A percentile compares a stretch with the other conserved stretches of the same genome.
These are phyloP conservation scores for Rhizopogon vesiculosus DNA, from an alignment of 768 basidiomycete genomes.

Conservation along the genomic window DNA sequence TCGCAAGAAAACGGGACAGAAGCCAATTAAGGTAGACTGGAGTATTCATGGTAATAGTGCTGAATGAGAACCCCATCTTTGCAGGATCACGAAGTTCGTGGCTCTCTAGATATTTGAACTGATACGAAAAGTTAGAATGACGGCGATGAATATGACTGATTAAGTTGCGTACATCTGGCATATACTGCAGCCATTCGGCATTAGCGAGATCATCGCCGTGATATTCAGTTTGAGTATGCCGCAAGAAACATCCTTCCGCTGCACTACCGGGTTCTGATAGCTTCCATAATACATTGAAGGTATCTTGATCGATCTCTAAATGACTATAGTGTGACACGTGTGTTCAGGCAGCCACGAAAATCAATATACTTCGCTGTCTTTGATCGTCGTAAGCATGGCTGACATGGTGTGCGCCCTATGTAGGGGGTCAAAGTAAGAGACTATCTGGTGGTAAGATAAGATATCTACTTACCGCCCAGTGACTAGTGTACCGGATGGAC, in stretches of 20 bases:
- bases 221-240: conserved; percentile 60
- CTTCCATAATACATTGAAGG: conserved; percentile 72
- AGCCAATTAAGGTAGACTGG: conserved; percentile 63
- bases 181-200: conserved; percentile 35
- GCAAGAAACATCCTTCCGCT: conserved; percentile 59
- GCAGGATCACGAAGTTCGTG: conserved; percentile 34
- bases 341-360: background rate
- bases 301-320: conserved; percentile 63
- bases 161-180: conserved; percentile 44
- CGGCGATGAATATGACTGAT: conserved; percentile 1
- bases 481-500: conserved; percentile 72
- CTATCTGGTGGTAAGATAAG: background rate
- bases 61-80: conserved; percentile 54
- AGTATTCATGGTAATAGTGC: conserved; percentile 64
- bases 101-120: conserved; percentile 34
- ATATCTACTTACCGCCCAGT: conserved; percentile 64
- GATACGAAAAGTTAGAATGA: background rate
- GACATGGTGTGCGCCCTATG: conserved; percentile 78
- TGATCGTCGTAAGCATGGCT: conserved; percentile 48
- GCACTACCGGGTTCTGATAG: conserved; percentile 56
- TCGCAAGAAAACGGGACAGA: conserved; percentile 47
- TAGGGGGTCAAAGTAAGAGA: background rate
- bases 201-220: conserved; percentile 34
- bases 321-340: background rate
- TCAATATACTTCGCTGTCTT: conserved; percentile 48